Evolutionary conservation across 2,329 filamentous ascomycete species (phyloP), one percentile per base, ranked within the genome.

Genomic region (Clonostachys rosea): DNA sequence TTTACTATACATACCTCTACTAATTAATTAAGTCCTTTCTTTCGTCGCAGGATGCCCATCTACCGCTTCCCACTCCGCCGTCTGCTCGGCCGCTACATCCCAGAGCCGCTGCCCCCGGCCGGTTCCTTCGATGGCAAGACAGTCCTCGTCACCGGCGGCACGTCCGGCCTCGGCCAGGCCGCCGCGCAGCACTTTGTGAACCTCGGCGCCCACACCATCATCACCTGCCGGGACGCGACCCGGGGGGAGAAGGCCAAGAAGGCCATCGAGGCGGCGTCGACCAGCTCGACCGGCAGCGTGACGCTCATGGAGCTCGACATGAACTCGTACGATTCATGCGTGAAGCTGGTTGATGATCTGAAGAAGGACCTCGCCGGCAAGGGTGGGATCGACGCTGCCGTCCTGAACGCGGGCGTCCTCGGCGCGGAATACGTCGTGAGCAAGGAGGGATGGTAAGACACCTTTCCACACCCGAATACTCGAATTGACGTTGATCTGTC

Each of bases 381-480:
- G 40, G 16, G 40, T 14, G 24, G 24, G 24, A 17, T 42, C 40
- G 57, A 65, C 41, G 52, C 55, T 45, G 54, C 59, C 9, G 40
- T 62, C 11, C 50, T 64, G n/a, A 63, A 63, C 50, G 60, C 60
- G 17, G 60, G 60, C 8, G 41, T 56, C 9, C 43, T 56, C n/a
- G 51, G 50, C 9, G 49, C 47, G 2, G 44, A 40, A 2, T 59
- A 54, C 14, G 46, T 35, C 36, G 18, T 51, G 10, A 51, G 54
- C 3, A 30, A 49, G 3, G 70, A 73, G 34, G 75, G 71, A 6
- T 79, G 69, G 64, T 76, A 80, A 49, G n/a, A n/a, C n/a, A n/a
- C n/a, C n/a, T n/a, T n/a, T n/a, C n/a, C n/a, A n/a, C n/a, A n/a
- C n/a, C n/a, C n/a, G n/a, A n/a, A n/a, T n/a, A n/a, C n/a, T n/a